phyloP scores from a whole-genome alignment of 2,329 filamentous ascomycete genomes.

The Diaporthe batatas region DNA sequence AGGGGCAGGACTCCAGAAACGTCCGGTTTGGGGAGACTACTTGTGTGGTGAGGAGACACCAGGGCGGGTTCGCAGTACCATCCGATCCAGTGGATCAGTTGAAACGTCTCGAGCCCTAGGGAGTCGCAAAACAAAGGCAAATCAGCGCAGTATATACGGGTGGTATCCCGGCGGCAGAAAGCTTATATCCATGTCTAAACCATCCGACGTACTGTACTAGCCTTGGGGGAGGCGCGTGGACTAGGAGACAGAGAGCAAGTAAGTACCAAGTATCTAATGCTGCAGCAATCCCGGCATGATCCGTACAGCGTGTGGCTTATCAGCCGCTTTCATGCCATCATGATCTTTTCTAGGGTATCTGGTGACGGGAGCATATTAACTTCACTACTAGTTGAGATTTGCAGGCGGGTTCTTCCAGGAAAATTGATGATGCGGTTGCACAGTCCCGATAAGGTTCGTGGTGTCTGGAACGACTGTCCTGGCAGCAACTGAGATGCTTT shows the following conservation, averaged over 20 bases:
- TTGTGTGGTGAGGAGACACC: neutral
- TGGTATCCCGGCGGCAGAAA: constrained; percentile 22
- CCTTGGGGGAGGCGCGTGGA: neutral
- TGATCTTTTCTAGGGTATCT: neutral
- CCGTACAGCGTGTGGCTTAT: neutral
- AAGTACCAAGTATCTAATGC: neutral
- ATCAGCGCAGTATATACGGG: constrained; percentile 16
- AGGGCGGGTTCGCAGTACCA: neutral
- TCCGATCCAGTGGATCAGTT: constrained; percentile 24
- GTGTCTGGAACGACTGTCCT: neutral
- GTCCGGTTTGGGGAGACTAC: neutral
- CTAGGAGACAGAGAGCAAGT: constrained; percentile 6
- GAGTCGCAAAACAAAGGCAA: constrained; percentile 17
- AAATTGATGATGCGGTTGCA: too few species aligned
- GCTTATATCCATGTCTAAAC: constrained; percentile 1
- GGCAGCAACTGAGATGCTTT: constrained; percentile 12
- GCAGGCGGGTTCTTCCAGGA: neutral
- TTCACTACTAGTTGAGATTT: neutral
- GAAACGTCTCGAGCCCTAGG: constrained; percentile 29
- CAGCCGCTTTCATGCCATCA: neutral
- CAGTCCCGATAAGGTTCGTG: neutral
- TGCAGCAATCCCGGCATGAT: neutral
- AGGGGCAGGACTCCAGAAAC: neutral
- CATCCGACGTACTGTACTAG: neutral
- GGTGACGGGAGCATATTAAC: too few species aligned